A percentile compares a stretch with the other conserved stretches of the same genome.
phyloP scores from a whole-genome alignment of 805 yeast species.

The Cyberlindnera suaveolens region DNA sequence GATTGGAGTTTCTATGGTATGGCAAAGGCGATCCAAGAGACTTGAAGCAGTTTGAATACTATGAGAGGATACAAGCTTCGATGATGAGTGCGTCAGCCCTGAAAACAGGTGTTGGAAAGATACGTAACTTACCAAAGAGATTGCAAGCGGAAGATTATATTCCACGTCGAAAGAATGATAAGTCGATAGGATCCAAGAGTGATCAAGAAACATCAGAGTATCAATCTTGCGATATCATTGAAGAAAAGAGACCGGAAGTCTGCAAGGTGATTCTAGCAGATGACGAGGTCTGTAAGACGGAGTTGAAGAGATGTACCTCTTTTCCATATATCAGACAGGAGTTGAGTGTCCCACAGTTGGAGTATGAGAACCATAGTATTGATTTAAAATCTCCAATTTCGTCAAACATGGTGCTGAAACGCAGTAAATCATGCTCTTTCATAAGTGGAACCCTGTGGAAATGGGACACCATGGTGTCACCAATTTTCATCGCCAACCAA shows the following conservation, averaged over 20 bases:
- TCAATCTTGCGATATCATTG: background rate
- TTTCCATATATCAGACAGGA: slow-evolving; percentile 32
- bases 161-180: slow-evolving; percentile 3
- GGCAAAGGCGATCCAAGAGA: slow-evolving; percentile 41
- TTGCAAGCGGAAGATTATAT: slow-evolving; percentile 16
- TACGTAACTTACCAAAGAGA: slow-evolving; percentile 19
- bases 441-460: slow-evolving; percentile 19
- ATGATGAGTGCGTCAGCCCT: slow-evolving; percentile 13
- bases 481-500: slow-evolving; percentile 8
- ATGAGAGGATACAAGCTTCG: slow-evolving; percentile 3
- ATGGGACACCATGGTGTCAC: slow-evolving; percentile 10
- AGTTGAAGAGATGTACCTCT: slow-evolving; percentile 29
- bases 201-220: background rate
- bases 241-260: background rate
- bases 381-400: slow-evolving; percentile 1
- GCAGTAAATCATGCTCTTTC: slow-evolving; percentile 33
- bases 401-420: slow-evolving; percentile 13
- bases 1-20: slow-evolving; percentile 39
- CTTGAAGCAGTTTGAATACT: slow-evolving; percentile 21
- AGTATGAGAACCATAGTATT: slow-evolving; percentile 20
- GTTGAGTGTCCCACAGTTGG: slow-evolving; percentile 24
- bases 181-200: background rate
- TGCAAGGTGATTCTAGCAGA: slow-evolving; percentile 4
- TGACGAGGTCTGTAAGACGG: slow-evolving; percentile 10
- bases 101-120: slow-evolving; percentile 23